Conservation (phyloP, 1,139 yeast genomes). For the Saccharomyces hybrid region DNA sequence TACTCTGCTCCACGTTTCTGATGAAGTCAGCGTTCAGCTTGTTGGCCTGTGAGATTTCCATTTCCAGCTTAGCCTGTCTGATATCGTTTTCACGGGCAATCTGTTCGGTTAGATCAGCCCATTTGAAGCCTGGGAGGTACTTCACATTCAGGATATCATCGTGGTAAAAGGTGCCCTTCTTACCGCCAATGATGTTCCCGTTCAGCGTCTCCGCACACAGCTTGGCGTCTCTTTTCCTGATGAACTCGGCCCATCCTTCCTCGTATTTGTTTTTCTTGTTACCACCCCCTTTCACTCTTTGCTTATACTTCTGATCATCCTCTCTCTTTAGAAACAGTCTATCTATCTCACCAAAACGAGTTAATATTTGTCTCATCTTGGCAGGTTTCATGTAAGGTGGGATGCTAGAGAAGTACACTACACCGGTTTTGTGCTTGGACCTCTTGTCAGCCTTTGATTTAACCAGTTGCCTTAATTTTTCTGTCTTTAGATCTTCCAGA, state of each 20-base stretch:
- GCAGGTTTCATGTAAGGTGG: constrained; percentile 98
- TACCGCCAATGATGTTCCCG: constrained; percentile 87
- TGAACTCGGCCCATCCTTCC: constrained; percentile 97
- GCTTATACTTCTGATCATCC: constrained; percentile 53
- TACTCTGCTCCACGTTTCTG: constrained; percentile 76
- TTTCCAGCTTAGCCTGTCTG: constrained; percentile 76
- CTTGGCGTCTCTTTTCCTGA: constrained; percentile 77
- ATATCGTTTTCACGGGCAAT: constrained; percentile 85
- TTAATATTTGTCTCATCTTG: constrained; percentile 70
- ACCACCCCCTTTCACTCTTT: constrained; percentile 86
- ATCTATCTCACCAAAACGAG: constrained; percentile 79
- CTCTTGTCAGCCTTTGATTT: constrained; percentile 48
- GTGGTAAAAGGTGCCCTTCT: constrained; percentile 79
- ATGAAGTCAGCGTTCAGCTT: constrained; percentile 78
- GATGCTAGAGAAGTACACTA: constrained; percentile 76
- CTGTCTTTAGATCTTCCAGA: constrained; percentile 8
- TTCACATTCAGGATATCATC: constrained; percentile 90
- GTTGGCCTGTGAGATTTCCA: constrained; percentile 84
- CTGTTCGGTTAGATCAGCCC: constrained; percentile 92
- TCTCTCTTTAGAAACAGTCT: constrained; percentile 85
- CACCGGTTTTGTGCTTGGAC: constrained; percentile 69
- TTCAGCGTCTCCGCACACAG: constrained; percentile 78
- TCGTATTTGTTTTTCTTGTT: constrained; percentile 80
- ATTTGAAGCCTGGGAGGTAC: constrained; percentile 84
- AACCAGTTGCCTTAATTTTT: constrained; percentile 9